Conservation (phyloP, 345 rosid species). For the Fremontodendron californicum region DNA sequence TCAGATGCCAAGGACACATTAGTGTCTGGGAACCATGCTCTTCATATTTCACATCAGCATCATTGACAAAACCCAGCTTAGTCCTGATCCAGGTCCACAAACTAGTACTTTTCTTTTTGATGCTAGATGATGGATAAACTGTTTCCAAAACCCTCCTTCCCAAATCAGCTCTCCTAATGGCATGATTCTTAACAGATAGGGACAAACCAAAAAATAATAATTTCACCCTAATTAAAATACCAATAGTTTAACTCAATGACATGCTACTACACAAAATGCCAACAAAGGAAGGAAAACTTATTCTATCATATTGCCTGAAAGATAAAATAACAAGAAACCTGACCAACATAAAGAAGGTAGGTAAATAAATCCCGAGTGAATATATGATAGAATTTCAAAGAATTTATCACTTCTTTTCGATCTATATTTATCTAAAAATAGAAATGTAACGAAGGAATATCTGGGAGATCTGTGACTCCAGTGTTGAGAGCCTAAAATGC, state of each 20-base stretch:
- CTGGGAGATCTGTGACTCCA: neutral
- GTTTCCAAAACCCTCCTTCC: constrained; percentile 79
- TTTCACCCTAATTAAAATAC: neutral
- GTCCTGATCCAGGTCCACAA: constrained; percentile 69
- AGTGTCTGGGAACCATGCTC: constrained; percentile 42
- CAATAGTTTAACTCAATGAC: neutral
- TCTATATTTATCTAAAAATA: neutral
- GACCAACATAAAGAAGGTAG: neutral
- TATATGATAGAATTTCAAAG: neutral
- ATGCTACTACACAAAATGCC: neutral
- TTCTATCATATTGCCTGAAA: neutral
- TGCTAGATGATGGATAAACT: constrained; percentile 54
- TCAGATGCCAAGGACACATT: constrained; percentile 85
- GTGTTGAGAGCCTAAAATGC: neutral
- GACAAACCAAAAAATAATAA: neutral
- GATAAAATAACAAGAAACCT: neutral
- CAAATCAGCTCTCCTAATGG: constrained; percentile 85
- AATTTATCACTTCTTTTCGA: neutral
- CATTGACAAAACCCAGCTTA: constrained; percentile 52
- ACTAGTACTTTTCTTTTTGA: constrained; percentile 36
- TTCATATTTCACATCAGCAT: constrained; percentile 41
- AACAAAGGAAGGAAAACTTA: neutral
- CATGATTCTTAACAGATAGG: constrained; percentile 59
- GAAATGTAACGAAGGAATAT: neutral
- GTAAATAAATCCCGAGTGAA: neutral